Base-by-base conservation (phyloP, 495 filamentous ascomycete genomes). In the Margaritispora aquatica region DNA sequence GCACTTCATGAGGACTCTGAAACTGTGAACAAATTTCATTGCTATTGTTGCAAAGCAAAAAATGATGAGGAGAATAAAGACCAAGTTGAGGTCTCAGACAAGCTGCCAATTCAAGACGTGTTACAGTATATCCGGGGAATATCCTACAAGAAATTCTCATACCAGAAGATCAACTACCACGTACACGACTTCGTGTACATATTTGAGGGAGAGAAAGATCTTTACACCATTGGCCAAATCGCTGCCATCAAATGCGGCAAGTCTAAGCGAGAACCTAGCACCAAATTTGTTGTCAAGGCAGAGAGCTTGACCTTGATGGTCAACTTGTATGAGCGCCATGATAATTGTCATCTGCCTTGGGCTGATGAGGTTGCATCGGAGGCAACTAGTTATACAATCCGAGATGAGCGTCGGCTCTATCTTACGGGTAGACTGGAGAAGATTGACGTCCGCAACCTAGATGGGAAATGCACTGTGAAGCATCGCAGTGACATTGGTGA, bases 131-230 rank as follows among this genome's bases (percentile, higher is more conserved):
- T 52, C 29, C 1, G 17, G 19, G 13, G n/a, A 41, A 3, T 49
- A 22, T 17, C 1, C 27, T 23, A 26, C 54, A 15, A 47, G 10
- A 2, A 24, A 1, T 2, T 55, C 38, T 26, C 22, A 2, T 34
- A 49, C 9, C 5, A 36, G 7, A 51, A 51, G 10, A 24, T 52
- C 29, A 29, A 36, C 3, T 62, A 62, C 24, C n/a, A 29, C 17
- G 7, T 57, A 1, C 19, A 53, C 21, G 60, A 62, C 20, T 62
- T 62, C 21, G 60, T 62, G 19, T 62, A 58, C 23, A 51, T 62
- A 19, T 19, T 36, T 38, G 24, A 47, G n/a, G 26, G 52, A 26
- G 20, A 15, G 2, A 21, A 21, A 5, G 9, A 1, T 2, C 51
- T 26, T 20, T 53, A 53, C 27, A 34, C 21, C 5, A 61, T 61